Percentiles rank a stretch among this genome's conserved stretches.
Evolutionary conservation across 192 early-diverging fungal genomes (phyloP).

Genomic region (Coemansia sp.): DNA sequence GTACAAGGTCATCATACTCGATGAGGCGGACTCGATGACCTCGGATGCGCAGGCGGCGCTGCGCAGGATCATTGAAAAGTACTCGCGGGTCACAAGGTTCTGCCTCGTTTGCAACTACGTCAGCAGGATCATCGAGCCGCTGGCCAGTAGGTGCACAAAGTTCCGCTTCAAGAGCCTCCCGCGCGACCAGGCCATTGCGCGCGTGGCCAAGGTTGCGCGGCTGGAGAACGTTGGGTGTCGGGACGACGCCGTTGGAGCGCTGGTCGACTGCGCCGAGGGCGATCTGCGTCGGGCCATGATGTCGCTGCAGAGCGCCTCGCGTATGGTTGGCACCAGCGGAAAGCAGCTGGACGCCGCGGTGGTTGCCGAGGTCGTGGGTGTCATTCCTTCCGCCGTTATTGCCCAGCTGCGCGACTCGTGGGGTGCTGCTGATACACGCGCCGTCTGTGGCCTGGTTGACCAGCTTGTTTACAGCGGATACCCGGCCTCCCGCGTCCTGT

Average conservation of each 20-base stretch:
- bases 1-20: constrained; percentile 94
- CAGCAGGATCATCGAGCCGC: constrained; percentile 86
- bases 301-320: constrained; percentile 81
- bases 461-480: constrained; percentile 69
- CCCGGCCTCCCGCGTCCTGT: constrained; percentile 71
- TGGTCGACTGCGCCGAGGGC: constrained; percentile 79
- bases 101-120: constrained; percentile 74
- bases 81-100: constrained; percentile 89
- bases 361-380: constrained; percentile 79
- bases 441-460: constrained; percentile 58
- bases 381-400: constrained; percentile 66
- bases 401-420: constrained; percentile 61
- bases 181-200: constrained; percentile 56
- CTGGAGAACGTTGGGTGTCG: constrained; percentile 62
- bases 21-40: constrained; percentile 98
- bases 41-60: constrained; percentile 90
- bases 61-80: constrained; percentile 92
- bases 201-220: constrained; percentile 66
- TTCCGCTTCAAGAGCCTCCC: constrained; percentile 91
- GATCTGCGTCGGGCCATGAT: constrained; percentile 93
- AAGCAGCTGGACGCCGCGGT: constrained; percentile 47
- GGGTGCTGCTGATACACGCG: constrained; percentile 47
- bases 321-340: constrained; percentile 55
- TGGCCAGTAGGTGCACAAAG: constrained; percentile 92
- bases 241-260: constrained; percentile 55